Conservation (phyloP, 306 rosid species). For the Trifolium dubium region DNA sequence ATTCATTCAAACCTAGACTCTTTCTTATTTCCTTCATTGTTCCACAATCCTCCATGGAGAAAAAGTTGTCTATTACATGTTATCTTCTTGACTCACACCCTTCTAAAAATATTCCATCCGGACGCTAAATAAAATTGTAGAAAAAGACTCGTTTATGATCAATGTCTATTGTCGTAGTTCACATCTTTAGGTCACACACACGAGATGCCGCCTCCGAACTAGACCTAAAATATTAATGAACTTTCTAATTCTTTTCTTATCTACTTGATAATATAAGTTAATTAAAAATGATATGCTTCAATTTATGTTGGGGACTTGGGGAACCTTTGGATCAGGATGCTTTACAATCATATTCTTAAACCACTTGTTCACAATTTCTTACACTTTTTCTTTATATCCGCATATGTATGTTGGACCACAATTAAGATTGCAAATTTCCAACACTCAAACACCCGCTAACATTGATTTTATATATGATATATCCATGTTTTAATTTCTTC, state of each 20-base stretch:
- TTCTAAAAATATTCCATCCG: no score
- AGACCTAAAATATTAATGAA: neutral
- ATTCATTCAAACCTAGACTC: no score
- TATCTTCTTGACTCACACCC: no score
- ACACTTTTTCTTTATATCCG: constrained; percentile 38
- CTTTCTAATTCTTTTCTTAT: no score
- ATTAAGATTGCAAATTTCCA: constrained; percentile 4
- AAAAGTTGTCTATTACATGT: no score
- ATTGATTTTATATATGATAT: constrained; percentile 7
- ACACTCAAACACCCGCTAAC: neutral
- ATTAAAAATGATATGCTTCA: constrained; percentile 16
- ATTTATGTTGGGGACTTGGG: constrained; percentile 28
- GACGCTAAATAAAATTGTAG: no score
- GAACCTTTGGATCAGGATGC: constrained; percentile 33
- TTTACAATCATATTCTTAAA: constrained; percentile 39
- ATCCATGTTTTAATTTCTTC: neutral
- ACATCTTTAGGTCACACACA: neutral
- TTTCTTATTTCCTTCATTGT: no score
- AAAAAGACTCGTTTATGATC: neutral
- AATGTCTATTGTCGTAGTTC: neutral
- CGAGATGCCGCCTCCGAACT: neutral
- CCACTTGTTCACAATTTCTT: constrained; percentile 42
- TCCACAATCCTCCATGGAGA: no score
- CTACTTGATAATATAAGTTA: neutral
- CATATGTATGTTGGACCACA: constrained; percentile 39